Conservation (phyloP, 805 yeast species). For the Maudiozyma bulderi region DNA sequence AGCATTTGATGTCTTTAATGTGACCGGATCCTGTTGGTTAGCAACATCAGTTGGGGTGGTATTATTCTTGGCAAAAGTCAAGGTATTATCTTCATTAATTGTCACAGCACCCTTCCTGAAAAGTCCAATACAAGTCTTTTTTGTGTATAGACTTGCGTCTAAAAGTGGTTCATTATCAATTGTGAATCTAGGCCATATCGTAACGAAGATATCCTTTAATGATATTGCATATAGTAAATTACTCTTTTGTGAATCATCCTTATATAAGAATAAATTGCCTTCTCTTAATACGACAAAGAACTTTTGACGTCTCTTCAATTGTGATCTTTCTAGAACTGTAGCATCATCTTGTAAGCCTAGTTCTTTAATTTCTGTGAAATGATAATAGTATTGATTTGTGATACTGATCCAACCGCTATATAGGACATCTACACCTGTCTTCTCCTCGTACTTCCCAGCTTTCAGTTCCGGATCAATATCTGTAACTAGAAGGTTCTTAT, state of each 20-base stretch:
- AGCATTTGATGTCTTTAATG: conserved; percentile 4
- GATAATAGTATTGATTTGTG: conserved; percentile 63
- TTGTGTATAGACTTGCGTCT: conserved; percentile 76
- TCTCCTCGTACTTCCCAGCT: conserved; percentile 59
- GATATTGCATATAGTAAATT: conserved; percentile 68
- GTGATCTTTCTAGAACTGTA: conserved; percentile 18
- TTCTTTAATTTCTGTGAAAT: conserved; percentile 30
- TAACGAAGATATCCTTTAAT: conserved; percentile 56
- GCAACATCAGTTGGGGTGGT: background rate
- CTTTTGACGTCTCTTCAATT: conserved; percentile 39
- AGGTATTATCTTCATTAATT: background rate
- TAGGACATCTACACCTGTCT: conserved; percentile 51
- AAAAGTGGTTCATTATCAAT: conserved; percentile 26
- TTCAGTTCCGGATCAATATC: conserved; percentile 35
- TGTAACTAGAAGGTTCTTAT: conserved; percentile 4
- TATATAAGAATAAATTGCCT: conserved; percentile 80
- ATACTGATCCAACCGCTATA: conserved; percentile 76
- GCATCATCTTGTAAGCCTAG: conserved; percentile 6
- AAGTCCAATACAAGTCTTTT: conserved; percentile 69
- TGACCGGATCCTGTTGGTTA: background rate
- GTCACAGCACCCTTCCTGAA: conserved; percentile 34
- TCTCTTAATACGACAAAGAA: conserved; percentile 70
- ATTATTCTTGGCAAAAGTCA: conserved; percentile 1
- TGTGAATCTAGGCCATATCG: conserved; percentile 72
- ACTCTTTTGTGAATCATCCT: conserved; percentile 43